Base-by-base conservation (phyloP, 768 basidiomycete genomes). In the Psilocybe subaeruginosa region DNA sequence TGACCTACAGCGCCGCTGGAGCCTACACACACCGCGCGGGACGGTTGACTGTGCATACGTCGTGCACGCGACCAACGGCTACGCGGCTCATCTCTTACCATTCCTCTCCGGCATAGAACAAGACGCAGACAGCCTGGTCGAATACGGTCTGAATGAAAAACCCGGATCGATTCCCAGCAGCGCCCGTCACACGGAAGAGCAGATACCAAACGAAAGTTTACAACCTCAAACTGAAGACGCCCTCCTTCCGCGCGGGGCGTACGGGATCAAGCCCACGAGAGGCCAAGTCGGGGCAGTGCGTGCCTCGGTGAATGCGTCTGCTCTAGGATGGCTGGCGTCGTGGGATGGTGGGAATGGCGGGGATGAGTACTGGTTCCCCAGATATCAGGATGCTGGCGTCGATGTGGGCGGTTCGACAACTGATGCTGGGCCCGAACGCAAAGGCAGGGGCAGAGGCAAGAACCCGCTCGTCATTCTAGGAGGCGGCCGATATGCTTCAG, bases 21-120 rank as follows among this genome's bases (percentile, higher is more conserved):
- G 68, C 0, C 71, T 91, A 11, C 64, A 70, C 3, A 95, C 93
- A 0, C 82, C 87, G 0, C 83, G 92, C n/a, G 93, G 95, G 1
- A 64, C 68, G 1, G 71, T 94, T 19, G 45, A 70, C 3, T 87
- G 90, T 63, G 73, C 78, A 17, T 85, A 87, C 61, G 83, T 97
- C 47, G 77, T 97, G 3, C 93, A 95, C 69, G 93, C 92, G 0
- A 95, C 93, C 8, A 97, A 97, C 67, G 95, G 79, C 0, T 95
- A 96, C 62, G 84, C 88, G 9, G 84, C 88, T 3, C 81, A 90
- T 66, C 82, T 97, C 37, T 78, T 97, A n/a, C 90, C 91, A 0
- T 82, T 86, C 60, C 70, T 95, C 30, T 66, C 78, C 7, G 85
- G 87, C 30, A 35, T 16, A 43, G 41, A 43, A 16, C 7, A 43